phyloP scores from a whole-genome alignment of 1,284 basidiomycete species.

The Meripilus lineatus region DNA sequence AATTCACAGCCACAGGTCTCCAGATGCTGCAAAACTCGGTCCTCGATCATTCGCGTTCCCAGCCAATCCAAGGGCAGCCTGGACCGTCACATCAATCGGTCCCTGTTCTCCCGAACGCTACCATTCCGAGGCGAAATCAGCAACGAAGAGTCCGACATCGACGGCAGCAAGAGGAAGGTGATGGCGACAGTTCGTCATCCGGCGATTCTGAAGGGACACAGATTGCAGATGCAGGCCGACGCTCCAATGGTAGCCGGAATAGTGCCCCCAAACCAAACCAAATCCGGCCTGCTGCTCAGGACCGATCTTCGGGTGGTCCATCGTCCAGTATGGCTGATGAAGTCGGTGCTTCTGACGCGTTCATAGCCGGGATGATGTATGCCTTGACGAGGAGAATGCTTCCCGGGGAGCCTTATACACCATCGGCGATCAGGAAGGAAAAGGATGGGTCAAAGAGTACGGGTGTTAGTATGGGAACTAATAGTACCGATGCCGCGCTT shows the following conservation, averaged over 20 bases:
- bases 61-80: too few species aligned
- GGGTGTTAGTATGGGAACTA: neutral
- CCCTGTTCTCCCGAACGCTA: neutral
- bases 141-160: slow-evolving; percentile 16
- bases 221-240: slow-evolving; percentile 24
- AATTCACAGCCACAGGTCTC: slow-evolving; percentile 40
- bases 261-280: neutral
- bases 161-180: slow-evolving; percentile 30
- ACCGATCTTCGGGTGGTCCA: too few species aligned
- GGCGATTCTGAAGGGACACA: slow-evolving; percentile 55
- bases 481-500: neutral
- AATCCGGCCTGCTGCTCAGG: slow-evolving; percentile 15
- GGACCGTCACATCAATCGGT: too few species aligned
- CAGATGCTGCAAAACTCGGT: slow-evolving; percentile 3
- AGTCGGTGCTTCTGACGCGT: slow-evolving; percentile 72
- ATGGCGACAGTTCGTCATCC: slow-evolving; percentile 33
- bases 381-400: slow-evolving; percentile 59
- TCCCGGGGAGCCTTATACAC: slow-evolving; percentile 68
- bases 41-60: too few species aligned
- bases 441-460: slow-evolving; percentile 9
- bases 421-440: slow-evolving; percentile 41
- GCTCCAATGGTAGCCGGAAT: slow-evolving; percentile 9
- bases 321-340: slow-evolving; percentile 50
- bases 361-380: slow-evolving; percentile 78
- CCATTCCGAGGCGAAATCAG: neutral